A percentile compares a stretch with the other conserved stretches of the same genome.
Conservation (phyloP, 148 eudicot genomes). For the Talinum fruticosum region DNA sequence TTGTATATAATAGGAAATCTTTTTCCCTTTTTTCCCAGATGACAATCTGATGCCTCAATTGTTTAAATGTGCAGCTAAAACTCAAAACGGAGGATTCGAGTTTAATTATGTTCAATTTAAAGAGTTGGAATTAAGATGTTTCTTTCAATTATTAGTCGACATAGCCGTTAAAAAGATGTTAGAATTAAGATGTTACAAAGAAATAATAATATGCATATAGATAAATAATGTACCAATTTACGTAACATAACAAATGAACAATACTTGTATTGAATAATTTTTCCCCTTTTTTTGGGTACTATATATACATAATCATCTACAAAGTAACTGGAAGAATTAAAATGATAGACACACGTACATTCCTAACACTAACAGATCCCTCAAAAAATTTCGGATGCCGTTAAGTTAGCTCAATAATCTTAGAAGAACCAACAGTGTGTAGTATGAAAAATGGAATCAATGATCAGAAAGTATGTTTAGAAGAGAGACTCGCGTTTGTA, state of each 20-base stretch:
- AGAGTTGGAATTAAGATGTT: too few relatives aligned
- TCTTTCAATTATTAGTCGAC: too few relatives aligned
- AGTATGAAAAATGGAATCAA: background rate
- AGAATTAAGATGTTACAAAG: too few relatives aligned
- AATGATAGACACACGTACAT: background rate
- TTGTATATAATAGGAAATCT: too few relatives aligned
- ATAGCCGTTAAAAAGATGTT: too few relatives aligned
- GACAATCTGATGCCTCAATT: too few relatives aligned
- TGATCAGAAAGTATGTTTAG: constrained; percentile 43
- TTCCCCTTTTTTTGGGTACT: background rate
- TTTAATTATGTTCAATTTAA: too few relatives aligned
- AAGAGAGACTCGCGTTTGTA: constrained; percentile 45
- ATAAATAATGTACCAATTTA: background rate
- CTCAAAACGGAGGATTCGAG: too few relatives aligned
- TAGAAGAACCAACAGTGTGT: background rate
- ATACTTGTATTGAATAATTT: background rate
- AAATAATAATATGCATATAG: too few relatives aligned
- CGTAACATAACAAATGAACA: too few relatives aligned
- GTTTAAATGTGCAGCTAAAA: too few relatives aligned
- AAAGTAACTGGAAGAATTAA: background rate
- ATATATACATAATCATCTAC: constrained; percentile 13
- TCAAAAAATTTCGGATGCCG: constrained; percentile 23
- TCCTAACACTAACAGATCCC: constrained; percentile 22
- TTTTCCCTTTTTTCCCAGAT: too few relatives aligned
- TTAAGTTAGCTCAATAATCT: background rate